Conservation (phyloP, 495 filamentous ascomycete genomes). For the Glarea lozoyensis region DNA sequence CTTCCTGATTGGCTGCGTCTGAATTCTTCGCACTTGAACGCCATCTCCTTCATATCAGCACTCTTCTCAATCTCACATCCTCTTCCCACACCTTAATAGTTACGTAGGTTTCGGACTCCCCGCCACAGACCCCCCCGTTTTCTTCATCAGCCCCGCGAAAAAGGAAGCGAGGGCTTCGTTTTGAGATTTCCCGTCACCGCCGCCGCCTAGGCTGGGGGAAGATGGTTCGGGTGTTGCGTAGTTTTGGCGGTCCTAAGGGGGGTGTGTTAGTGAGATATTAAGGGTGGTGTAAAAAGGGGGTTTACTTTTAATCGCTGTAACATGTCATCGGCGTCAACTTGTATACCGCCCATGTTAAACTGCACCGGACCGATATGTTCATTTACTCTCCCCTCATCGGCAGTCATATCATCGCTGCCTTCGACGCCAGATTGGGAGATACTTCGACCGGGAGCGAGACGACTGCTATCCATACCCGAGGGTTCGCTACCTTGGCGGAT, state of each 20-base stretch:
- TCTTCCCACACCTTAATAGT: too few relatives aligned
- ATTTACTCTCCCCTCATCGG: slow-evolving; percentile 50
- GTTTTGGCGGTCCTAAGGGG: slow-evolving; percentile 18
- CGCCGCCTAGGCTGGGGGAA: slow-evolving; percentile 19
- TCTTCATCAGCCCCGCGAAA: slow-evolving; percentile 59
- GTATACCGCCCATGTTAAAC: slow-evolving; percentile 95
- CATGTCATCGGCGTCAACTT: slow-evolving; percentile 95
- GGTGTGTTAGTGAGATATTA: background rate
- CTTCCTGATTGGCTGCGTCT: too few relatives aligned
- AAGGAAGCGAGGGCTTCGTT: slow-evolving; percentile 56
- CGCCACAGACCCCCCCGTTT: slow-evolving; percentile 15
- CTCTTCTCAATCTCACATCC: too few relatives aligned
- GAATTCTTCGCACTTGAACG: too few relatives aligned
- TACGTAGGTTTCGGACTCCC: slow-evolving; percentile 22
- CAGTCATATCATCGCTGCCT: slow-evolving; percentile 10
- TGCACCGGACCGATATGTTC: slow-evolving; percentile 94
- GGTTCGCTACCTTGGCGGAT: slow-evolving; percentile 37
- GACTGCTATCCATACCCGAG: slow-evolving; percentile 25
- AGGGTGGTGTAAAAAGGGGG: background rate
- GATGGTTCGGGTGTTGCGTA: slow-evolving; percentile 29
- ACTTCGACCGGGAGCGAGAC: slow-evolving; percentile 8
- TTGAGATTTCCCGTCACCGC: slow-evolving; percentile 52
- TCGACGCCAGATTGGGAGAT: slow-evolving; percentile 4
- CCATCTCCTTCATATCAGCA: too few relatives aligned
- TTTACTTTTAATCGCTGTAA: slow-evolving; percentile 75